These are phyloP conservation scores for Rhizophagus clarus DNA, from an alignment of 192 early-diverging fungal genomes.

Conservation along the genomic window DNA sequence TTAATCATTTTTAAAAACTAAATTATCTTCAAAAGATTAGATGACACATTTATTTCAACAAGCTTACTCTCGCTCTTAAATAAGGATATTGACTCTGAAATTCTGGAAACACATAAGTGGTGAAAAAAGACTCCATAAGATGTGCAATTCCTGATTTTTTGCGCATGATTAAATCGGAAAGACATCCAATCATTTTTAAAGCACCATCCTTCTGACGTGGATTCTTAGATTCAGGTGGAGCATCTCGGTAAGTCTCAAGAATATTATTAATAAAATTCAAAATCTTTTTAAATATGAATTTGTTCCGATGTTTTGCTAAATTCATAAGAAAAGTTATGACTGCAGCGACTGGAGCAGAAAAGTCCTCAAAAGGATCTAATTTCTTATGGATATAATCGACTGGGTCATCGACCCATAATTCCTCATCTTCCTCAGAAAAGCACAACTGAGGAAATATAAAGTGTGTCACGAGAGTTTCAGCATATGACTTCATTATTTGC, in stretches of 20 bases:
- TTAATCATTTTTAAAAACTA: neutral
- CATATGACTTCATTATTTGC: conserved; percentile 87
- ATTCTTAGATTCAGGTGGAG: conserved; percentile 68
- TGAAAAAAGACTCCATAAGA: conserved; percentile 85
- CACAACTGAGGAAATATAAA: conserved; percentile 94
- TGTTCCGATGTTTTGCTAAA: conserved; percentile 77
- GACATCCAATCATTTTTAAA: conserved; percentile 79
- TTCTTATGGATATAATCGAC: conserved; percentile 89
- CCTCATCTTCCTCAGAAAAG: conserved; percentile 81
- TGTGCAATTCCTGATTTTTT: conserved; percentile 56
- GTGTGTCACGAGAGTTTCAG: conserved; percentile 76
- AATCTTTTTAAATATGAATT: conserved; percentile 78
- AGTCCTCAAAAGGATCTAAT: conserved; percentile 77
- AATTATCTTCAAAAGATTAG: conserved; percentile 7
- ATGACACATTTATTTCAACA: conserved; percentile 41
- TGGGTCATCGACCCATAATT: conserved; percentile 92
- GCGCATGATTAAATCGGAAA: conserved; percentile 70
- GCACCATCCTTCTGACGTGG: conserved; percentile 88
- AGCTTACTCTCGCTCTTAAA: conserved; percentile 74
- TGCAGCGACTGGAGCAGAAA: conserved; percentile 71
- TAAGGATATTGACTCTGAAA: conserved; percentile 82
- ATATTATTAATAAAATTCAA: conserved; percentile 78
- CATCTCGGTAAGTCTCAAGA: conserved; percentile 67
- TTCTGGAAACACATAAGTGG: conserved; percentile 87
- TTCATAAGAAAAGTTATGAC: conserved; percentile 78